These are phyloP conservation scores for Aspergillus pseudotamarii DNA, from an alignment of 2,329 filamentous ascomycete genomes.

Conservation along the genomic window DNA sequence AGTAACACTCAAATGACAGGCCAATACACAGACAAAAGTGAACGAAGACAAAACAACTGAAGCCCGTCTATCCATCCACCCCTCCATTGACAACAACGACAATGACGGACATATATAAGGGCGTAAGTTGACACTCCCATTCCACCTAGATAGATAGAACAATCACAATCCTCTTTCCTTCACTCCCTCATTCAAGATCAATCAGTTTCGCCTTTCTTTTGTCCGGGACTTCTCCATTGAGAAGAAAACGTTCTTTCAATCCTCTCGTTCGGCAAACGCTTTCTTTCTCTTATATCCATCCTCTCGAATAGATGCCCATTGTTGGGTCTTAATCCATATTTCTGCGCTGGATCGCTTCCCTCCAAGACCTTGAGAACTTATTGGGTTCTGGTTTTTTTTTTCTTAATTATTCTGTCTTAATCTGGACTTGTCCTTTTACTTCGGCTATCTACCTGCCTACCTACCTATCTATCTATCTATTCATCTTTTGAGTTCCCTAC, in stretches of 20 bases:
- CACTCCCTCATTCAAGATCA: neutral
- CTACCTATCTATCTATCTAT: neutral
- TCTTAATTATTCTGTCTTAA: neutral
- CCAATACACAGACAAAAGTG: neutral
- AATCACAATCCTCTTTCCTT: too few relatives aligned
- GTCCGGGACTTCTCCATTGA: neutral
- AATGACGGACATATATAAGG: neutral
- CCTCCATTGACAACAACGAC: neutral
- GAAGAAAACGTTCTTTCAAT: neutral
- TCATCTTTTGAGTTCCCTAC: neutral
- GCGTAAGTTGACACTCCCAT: neutral
- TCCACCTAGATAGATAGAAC: neutral
- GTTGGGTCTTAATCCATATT: neutral
- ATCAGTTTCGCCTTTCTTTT: neutral
- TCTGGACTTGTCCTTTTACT: neutral
- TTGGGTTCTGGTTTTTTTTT: neutral
- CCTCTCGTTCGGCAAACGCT: neutral
- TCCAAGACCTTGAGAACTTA: too few relatives aligned
- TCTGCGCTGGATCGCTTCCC: neutral
- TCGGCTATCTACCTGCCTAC: neutral
- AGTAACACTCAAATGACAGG: neutral
- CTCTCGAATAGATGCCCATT: neutral
- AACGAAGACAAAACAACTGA: neutral
- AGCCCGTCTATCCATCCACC: too few relatives aligned
- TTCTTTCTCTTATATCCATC: neutral